Conservation (phyloP, 1,284 basidiomycete species). For the Boletus mariae region DNA sequence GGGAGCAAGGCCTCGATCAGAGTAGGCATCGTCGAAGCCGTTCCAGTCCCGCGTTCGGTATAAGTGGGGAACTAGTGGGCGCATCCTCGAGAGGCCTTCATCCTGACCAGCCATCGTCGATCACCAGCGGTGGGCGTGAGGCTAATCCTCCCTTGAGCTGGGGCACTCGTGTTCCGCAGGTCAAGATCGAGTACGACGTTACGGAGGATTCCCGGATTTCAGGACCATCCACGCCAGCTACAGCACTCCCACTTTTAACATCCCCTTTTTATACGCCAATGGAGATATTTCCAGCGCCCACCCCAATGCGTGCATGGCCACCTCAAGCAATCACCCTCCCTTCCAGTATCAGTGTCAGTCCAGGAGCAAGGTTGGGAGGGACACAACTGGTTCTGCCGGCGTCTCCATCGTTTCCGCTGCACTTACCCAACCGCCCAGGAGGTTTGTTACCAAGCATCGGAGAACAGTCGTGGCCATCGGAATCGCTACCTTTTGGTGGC, state of each 20-base stretch:
- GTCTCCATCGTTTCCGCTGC: conserved; percentile 19
- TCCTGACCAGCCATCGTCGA: conserved; percentile 8
- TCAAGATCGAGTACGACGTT: conserved; percentile 28
- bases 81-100: conserved; percentile 7
- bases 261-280: conserved; percentile 32
- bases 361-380: conserved; percentile 10
- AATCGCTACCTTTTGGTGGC: neutral
- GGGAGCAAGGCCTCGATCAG: conserved; percentile 5
- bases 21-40: conserved; percentile 19
- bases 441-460: conserved; percentile 19
- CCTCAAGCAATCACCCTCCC: conserved; percentile 8
- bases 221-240: conserved; percentile 23
- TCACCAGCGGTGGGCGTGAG: neutral
- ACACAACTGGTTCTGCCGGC: conserved; percentile 4
- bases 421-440: conserved; percentile 18
- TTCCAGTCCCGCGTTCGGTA: conserved; percentile 21
- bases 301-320: conserved; percentile 13
- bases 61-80: neutral
- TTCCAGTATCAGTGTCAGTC: neutral
- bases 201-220: conserved; percentile 21
- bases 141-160: neutral
- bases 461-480: conserved; percentile 10
- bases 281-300: conserved; percentile 20
- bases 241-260: conserved; percentile 22
- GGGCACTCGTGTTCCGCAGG: conserved; percentile 14